Percentiles rank a stretch among this genome's conserved stretches.
Evolutionary conservation across 495 filamentous ascomycete species (phyloP).

Genomic region (Aspergillus olivimuriae): DNA sequence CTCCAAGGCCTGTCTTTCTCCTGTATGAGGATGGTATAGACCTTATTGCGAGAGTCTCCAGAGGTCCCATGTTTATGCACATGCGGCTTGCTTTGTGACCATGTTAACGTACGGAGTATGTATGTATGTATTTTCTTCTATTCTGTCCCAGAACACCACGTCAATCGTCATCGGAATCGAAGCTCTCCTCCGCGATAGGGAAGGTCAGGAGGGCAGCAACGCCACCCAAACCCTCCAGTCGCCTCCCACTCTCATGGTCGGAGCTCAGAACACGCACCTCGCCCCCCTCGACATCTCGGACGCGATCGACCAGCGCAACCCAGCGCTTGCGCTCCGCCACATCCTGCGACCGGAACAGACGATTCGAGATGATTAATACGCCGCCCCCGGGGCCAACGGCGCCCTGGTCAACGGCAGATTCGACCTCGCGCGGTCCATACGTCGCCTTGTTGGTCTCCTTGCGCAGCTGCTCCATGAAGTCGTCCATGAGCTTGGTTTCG

Average conservation of each 20-base stretch:
- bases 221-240: constrained; percentile 77
- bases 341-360: constrained; percentile 77
- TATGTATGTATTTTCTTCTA: neutral
- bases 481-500: constrained; percentile 81
- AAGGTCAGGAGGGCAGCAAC: constrained; percentile 90
- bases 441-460: constrained; percentile 87
- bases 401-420: constrained; percentile 78
- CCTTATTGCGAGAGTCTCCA: neutral
- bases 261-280: constrained; percentile 84
- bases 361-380: constrained; percentile 76
- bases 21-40: neutral
- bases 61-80: too few relatives aligned
- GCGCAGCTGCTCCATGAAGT: constrained; percentile 70
- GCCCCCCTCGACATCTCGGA: constrained; percentile 76
- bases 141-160: too few relatives aligned
- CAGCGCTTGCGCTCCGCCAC: constrained; percentile 73
- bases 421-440: constrained; percentile 83
- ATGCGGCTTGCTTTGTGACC: too few relatives aligned
- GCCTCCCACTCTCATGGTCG: constrained; percentile 88
- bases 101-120: too few relatives aligned
- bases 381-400: constrained; percentile 84
- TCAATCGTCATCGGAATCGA: constrained; percentile 32
- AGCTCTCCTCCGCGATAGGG: constrained; percentile 62
- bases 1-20: neutral
- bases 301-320: constrained; percentile 82